Conservation (phyloP, 1,139 yeast species). For the Kurtzmaniella quercitrusa region DNA sequence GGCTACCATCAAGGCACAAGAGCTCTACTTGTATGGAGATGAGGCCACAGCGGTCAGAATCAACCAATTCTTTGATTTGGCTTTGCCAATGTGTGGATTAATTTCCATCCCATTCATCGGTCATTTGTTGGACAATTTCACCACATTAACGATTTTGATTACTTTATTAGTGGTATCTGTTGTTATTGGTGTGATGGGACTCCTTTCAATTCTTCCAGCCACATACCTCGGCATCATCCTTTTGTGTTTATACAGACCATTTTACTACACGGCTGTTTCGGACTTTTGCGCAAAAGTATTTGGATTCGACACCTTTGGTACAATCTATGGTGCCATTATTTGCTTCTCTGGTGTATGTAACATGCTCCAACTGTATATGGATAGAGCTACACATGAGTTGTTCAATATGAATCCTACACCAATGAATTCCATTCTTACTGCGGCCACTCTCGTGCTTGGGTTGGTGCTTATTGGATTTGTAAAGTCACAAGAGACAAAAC, state of each 20-base stretch:
- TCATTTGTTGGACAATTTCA: conserved; percentile 66
- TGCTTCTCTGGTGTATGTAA: conserved; percentile 39
- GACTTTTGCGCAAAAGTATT: conserved; percentile 47
- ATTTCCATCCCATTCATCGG: conserved; percentile 86
- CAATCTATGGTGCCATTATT: conserved; percentile 43
- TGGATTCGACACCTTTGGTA: conserved; percentile 47
- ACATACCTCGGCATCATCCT: conserved; percentile 62
- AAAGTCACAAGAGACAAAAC: conserved; percentile 45
- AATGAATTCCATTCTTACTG: conserved; percentile 54
- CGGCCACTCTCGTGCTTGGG: conserved; percentile 54
- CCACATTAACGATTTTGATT: conserved; percentile 55
- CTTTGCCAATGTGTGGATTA: conserved; percentile 84
- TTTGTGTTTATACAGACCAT: conserved; percentile 84
- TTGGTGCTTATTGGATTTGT: conserved; percentile 49
- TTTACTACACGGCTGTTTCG: conserved; percentile 41
- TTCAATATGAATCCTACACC: conserved; percentile 49
- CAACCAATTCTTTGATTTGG: conserved; percentile 76
- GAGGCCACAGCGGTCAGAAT: conserved; percentile 51
- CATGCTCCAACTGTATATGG: conserved; percentile 35
- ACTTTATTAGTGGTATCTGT: conserved; percentile 54
- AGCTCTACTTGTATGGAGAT: conserved; percentile 58
- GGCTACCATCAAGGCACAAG: conserved; percentile 81
- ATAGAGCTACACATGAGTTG: conserved; percentile 33
- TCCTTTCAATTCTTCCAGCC: conserved; percentile 48
- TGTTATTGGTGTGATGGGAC: conserved; percentile 63